Conservation (phyloP, 805 yeast species). For the Nakazawaea molendinolei region DNA sequence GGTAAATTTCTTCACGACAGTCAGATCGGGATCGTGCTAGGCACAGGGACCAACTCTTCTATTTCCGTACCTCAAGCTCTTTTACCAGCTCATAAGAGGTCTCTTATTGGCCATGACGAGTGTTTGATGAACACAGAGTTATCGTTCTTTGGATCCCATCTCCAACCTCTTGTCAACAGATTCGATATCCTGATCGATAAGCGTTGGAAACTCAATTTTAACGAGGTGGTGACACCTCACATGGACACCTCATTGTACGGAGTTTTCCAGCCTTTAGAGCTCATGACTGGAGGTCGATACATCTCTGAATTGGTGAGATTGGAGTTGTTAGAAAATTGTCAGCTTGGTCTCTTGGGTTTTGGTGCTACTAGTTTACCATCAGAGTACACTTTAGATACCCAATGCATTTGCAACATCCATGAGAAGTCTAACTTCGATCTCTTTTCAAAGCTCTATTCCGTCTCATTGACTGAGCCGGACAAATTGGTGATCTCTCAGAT, state of each 20-base stretch:
- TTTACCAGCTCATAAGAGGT: constrained; percentile 17
- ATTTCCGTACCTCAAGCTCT: constrained; percentile 25
- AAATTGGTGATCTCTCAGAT: constrained; percentile 15
- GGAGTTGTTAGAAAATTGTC: constrained; percentile 25
- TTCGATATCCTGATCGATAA: constrained; percentile 34
- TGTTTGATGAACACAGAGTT: constrained; percentile 43
- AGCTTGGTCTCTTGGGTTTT: constrained; percentile 11
- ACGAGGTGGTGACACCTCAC: constrained; percentile 17
- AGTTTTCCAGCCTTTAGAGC: constrained; percentile 51
- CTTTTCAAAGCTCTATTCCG: constrained; percentile 7
- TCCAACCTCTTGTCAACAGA: constrained; percentile 27
- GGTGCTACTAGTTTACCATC: background rate
- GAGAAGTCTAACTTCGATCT: constrained; percentile 26
- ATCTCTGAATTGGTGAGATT: constrained; percentile 46
- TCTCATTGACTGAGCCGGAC: constrained; percentile 10
- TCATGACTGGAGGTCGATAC: constrained; percentile 49
- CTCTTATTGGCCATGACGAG: constrained; percentile 2
- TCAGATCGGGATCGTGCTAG: constrained; percentile 52
- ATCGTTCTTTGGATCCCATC: constrained; percentile 44
- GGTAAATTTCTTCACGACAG: constrained; percentile 31
- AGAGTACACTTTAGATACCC: constrained; percentile 32
- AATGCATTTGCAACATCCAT: constrained; percentile 31
- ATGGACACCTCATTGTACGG: constrained; percentile 21
- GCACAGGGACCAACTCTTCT: constrained; percentile 63
- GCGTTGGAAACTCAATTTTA: constrained; percentile 17